Evolutionary conservation across 2,329 filamentous ascomycete species (phyloP).

Genomic region (Calonectria montana): DNA sequence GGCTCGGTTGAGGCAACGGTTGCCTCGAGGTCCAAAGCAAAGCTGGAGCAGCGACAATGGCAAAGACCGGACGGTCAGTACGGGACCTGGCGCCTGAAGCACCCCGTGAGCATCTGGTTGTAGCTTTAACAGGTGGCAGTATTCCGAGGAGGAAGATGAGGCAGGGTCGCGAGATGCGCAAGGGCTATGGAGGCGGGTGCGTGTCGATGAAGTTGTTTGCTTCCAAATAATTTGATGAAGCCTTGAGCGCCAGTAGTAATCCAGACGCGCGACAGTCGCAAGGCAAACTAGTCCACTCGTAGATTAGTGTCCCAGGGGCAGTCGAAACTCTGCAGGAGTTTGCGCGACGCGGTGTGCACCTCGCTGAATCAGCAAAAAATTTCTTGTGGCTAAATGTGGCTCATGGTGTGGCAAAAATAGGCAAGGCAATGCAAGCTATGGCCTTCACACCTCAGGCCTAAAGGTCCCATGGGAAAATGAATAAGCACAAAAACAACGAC

Average conservation of each 20-base stretch:
- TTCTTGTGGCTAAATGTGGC: slow-evolving; percentile 1
- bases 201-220: slow-evolving; percentile 44
- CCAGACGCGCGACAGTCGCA: slow-evolving; percentile 38
- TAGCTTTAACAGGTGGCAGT: slow-evolving; percentile 36
- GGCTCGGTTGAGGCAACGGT: slow-evolving; percentile 13
- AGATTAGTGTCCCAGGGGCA: neutral
- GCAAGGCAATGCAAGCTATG: neutral
- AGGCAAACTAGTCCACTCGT: neutral
- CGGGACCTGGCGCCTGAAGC: slow-evolving; percentile 47
- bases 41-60: slow-evolving; percentile 35
- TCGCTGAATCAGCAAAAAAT: slow-evolving; percentile 22
- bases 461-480: neutral
- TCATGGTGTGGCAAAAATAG: neutral
- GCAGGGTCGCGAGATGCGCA: slow-evolving; percentile 32
- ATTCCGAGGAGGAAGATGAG: slow-evolving; percentile 28
- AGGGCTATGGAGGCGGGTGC: slow-evolving; percentile 30
- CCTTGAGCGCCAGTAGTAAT: slow-evolving; percentile 34
- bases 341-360: slow-evolving; percentile 8
- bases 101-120: slow-evolving; percentile 48
- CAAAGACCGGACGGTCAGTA: slow-evolving; percentile 46
- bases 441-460: neutral
- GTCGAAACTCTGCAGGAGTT: neutral
- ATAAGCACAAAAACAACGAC: neutral
- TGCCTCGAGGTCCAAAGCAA: slow-evolving; percentile 31
- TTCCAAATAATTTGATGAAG: slow-evolving; percentile 37